Evolutionary conservation across 306 rosid genomes (phyloP), one percentile per base, ranked within the genome.

Genomic region (Fragaria iinumae): DNA sequence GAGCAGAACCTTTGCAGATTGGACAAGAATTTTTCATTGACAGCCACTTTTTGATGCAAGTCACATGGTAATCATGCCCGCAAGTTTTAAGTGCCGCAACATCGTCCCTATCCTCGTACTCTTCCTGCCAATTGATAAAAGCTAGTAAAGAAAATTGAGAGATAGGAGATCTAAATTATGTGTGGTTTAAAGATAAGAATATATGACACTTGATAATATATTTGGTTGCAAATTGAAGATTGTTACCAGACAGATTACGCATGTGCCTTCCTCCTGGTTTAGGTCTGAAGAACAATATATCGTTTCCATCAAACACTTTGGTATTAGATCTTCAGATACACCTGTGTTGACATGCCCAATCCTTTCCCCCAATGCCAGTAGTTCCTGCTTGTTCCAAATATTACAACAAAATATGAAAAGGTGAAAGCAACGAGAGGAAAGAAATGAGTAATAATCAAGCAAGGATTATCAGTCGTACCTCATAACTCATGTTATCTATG

Each of bases 271-370:
- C 43, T 93, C 94, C 71, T 90, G 92, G 59, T 70, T 68, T 74
- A 63, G 94, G 66, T 90, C 93, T 3, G 93, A 86, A 9, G 97
- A 89, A 81, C 97, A 89, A 73, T 87, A 85, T 77, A 93, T 86
- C 49, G 92, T 87, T 84, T 93, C 96, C 2, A 80, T 93, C 81
- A 93, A 71, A 83, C 96, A 87, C 85, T 93, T 87, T 11, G 85
- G 69, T 70, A 90, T n/a, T 78, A 75, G 60, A 69, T 89, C 91
- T 78, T 88, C 96, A 9, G 96, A 83, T 69, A 93, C 70, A 50
- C 97, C 97, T 0, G 97, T 93, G 88, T 77, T 90, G 62, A 93
- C 96, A 64, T 75, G 84, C 74, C 96, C 96, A 69, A 93, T 93
- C 80, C 92, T 84, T 85, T 93, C 97, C 8, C 96, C 96, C 41